Evolutionary conservation across 371 early-diverging fungal species (phyloP).

Genomic region (Capniomyces stellatus): DNA sequence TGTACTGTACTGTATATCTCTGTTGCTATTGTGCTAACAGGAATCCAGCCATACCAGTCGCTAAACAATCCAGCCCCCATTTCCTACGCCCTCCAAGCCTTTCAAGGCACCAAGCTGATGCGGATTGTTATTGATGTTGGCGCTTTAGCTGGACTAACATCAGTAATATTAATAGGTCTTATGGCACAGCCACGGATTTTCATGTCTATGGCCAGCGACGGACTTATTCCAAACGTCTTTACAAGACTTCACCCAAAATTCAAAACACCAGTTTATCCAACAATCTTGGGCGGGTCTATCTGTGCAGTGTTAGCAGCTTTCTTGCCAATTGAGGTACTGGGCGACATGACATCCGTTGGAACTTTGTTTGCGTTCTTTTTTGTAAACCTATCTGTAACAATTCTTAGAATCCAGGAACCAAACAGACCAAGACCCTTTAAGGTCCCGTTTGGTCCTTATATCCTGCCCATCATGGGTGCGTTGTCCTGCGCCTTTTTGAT

Average conservation of each 20-base stretch:
- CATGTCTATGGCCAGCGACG: slow-evolving; percentile 71
- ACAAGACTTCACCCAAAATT: too few relatives aligned
- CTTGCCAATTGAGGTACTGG: slow-evolving; percentile 62
- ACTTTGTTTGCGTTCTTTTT: slow-evolving; percentile 72
- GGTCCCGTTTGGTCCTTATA: slow-evolving; percentile 48
- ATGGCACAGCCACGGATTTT: slow-evolving; percentile 79
- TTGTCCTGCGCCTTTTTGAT: slow-evolving; percentile 36
- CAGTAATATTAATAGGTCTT: slow-evolving; percentile 53
- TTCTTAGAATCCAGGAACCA: slow-evolving; percentile 56
- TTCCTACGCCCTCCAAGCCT: slow-evolving; percentile 36
- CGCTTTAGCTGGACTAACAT: slow-evolving; percentile 56
- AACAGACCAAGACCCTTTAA: slow-evolving; percentile 54
- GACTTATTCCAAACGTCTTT: slow-evolving; percentile 52
- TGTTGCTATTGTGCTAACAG: slow-evolving; percentile 54
- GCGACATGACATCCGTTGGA: slow-evolving; percentile 70
- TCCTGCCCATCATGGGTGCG: slow-evolving; percentile 44
- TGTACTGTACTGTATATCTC: slow-evolving; percentile 63
- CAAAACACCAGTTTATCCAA: slow-evolving; percentile 57
- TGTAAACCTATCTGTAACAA: slow-evolving; percentile 53
- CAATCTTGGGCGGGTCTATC: slow-evolving; percentile 41
- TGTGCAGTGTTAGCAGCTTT: slow-evolving; percentile 51
- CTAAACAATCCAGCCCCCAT: slow-evolving; percentile 39
- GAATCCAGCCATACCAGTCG: slow-evolving; percentile 40
- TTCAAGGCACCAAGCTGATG: slow-evolving; percentile 42
- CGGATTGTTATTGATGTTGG: slow-evolving; percentile 50